Conservation (phyloP, 129 eudicot genomes). For the Tagetes erecta region DNA sequence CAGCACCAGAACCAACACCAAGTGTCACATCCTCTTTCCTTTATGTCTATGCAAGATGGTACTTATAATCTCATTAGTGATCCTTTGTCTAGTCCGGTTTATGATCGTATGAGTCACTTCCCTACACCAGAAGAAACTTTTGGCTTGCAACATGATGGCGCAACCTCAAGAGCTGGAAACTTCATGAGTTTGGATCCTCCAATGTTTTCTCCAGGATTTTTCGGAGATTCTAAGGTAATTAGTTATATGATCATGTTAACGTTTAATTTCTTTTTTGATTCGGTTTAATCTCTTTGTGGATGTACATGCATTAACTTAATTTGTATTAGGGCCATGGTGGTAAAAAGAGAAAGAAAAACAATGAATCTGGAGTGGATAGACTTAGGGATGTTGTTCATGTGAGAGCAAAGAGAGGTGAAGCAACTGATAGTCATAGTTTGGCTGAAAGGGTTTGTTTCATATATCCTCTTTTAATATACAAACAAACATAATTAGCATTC, state of each 20-base stretch:
- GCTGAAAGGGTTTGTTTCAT: slow-evolving; percentile 76
- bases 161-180: slow-evolving; percentile 24
- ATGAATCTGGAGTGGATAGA: slow-evolving; percentile 42
- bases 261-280: not conserved
- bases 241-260: not conserved
- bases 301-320: slow-evolving; percentile 6
- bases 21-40: slow-evolving; percentile 34
- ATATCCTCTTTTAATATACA: slow-evolving; percentile 4
- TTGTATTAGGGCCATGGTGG: slow-evolving; percentile 45
- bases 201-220: slow-evolving; percentile 29
- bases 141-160: slow-evolving; percentile 26
- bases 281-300: not conserved
- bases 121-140: slow-evolving; percentile 27
- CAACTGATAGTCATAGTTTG: slow-evolving; percentile 96
- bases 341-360: slow-evolving; percentile 67
- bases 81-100: slow-evolving; percentile 18
- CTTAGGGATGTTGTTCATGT: slow-evolving; percentile 88
- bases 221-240: slow-evolving; percentile 30
- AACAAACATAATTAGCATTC: not conserved
- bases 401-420: slow-evolving; percentile 96
- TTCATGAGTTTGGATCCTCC: slow-evolving; percentile 37
- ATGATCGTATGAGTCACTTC: slow-evolving; percentile 40
- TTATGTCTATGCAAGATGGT: slow-evolving; percentile 19
- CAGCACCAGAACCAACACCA: not conserved
- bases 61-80: slow-evolving; percentile 26